These are phyloP conservation scores for Rhizopogon salebrosus DNA, from an alignment of 768 basidiomycete genomes.

Conservation along the genomic window DNA sequence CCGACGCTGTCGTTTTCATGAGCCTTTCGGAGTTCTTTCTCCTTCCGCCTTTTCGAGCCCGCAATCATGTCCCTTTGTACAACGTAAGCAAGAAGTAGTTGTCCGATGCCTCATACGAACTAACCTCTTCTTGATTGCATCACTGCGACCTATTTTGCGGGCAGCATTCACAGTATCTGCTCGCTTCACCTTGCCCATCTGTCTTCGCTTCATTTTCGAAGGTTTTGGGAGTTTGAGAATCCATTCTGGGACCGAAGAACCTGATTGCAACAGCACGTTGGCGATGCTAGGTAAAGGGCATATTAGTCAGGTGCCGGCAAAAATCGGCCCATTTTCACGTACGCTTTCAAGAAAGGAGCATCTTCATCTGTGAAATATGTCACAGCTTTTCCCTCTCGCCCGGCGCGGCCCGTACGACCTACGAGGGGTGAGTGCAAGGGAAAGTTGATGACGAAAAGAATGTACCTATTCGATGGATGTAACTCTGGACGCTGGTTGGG, in stretches of 20 bases:
- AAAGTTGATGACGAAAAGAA: not conserved
- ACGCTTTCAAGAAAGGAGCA: constrained; percentile 88
- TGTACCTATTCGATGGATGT: constrained; percentile 90
- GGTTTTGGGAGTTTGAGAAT: constrained; percentile 93
- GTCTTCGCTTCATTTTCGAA: constrained; percentile 78
- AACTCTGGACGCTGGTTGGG: constrained; percentile 91
- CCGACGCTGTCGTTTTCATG: not conserved
- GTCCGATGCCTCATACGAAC: constrained; percentile 7
- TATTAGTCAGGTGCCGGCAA: constrained; percentile 7
- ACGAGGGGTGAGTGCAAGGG: constrained; percentile 3
- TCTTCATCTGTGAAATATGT: constrained; percentile 97
- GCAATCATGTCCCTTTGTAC: constrained; percentile 68
- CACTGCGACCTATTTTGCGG: constrained; percentile 59
- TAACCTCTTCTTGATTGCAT: constrained; percentile 71
- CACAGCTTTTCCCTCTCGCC: constrained; percentile 85
- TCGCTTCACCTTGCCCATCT: constrained; percentile 82
- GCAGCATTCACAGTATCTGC: constrained; percentile 71
- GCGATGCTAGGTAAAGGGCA: constrained; percentile 59
- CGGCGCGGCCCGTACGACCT: constrained; percentile 95
- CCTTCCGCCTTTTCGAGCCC: constrained; percentile 64
- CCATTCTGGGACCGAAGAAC: constrained; percentile 90
- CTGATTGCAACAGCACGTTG: constrained; percentile 91
- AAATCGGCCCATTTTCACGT: constrained; percentile 19
- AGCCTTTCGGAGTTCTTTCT: constrained; percentile 19
- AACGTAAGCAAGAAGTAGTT: constrained; percentile 1